Evolutionary conservation across 345 rosid genomes (phyloP).

Genomic region (Clarkia xantiana): DNA sequence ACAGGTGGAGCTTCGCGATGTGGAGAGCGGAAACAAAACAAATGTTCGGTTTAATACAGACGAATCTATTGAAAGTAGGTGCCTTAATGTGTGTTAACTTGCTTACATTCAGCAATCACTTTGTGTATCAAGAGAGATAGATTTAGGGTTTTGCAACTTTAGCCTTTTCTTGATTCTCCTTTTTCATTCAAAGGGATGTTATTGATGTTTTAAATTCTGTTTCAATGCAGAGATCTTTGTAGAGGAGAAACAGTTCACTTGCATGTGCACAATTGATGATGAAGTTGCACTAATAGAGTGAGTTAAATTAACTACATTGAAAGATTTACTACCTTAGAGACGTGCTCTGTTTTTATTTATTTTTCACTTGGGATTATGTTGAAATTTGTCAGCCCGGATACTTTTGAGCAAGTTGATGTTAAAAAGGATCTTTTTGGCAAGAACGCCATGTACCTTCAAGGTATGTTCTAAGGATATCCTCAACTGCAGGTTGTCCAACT

Average conservation of each 20-base stretch:
- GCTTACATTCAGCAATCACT: background rate
- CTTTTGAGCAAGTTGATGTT: constrained; percentile 81
- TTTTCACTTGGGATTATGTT: constrained; percentile 3
- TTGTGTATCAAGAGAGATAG: too few species aligned
- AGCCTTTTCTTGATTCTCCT: too few species aligned
- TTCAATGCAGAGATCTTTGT: constrained; percentile 59
- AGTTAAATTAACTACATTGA: constrained; percentile 13
- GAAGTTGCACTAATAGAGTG: constrained; percentile 72
- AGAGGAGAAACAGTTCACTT: constrained; percentile 64
- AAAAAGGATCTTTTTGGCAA: constrained; percentile 63
- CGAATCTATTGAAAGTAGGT: constrained; percentile 79
- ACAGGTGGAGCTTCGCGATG: constrained; percentile 87
- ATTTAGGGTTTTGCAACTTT: too few species aligned
- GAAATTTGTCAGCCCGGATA: constrained; percentile 33
- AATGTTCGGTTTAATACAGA: constrained; percentile 75
- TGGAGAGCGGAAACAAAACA: constrained; percentile 71
- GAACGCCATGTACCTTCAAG: constrained; percentile 60
- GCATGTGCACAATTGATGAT: constrained; percentile 55
- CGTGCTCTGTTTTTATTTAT: background rate
- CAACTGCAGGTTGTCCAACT: too few species aligned
- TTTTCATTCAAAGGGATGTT: background rate
- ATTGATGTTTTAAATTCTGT: background rate
- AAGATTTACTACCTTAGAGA: too few species aligned
- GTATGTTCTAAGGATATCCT: constrained; percentile 15
- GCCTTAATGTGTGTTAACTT: constrained; percentile 8